Percentiles rank a stretch among this genome's conserved stretches.
phyloP scores from a whole-genome alignment of 2,329 filamentous ascomycete genomes.

The Aspergillus udagawae region DNA sequence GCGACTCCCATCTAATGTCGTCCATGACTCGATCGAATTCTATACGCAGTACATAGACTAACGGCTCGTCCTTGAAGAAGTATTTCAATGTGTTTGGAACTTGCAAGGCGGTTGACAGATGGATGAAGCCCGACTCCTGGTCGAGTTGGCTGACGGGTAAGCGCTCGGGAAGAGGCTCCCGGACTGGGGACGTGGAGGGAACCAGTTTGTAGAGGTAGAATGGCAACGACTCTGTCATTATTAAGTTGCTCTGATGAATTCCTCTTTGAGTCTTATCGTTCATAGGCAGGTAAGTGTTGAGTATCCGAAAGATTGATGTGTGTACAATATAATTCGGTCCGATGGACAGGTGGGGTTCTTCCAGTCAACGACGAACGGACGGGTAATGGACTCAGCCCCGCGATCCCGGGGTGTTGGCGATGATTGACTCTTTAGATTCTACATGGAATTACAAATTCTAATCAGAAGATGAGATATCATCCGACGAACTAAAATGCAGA shows the following conservation, averaged over 20 bases:
- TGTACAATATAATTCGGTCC: not conserved
- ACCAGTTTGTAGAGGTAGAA: constrained; percentile 38
- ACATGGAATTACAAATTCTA: not conserved
- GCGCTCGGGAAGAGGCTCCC: constrained; percentile 32
- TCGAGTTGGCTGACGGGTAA: constrained; percentile 37
- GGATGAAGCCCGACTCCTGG: constrained; percentile 33
- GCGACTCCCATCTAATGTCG: constrained; percentile 35
- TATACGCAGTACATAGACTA: constrained; percentile 37
- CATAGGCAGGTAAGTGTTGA: not conserved
- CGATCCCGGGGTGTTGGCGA: not conserved
- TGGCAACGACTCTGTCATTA: constrained; percentile 23
- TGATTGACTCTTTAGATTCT: not conserved
- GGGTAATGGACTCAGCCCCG: not conserved
- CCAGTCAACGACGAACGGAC: not conserved
- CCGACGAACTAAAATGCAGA: not conserved
- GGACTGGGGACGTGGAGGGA: constrained; percentile 31
- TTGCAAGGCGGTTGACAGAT: constrained; percentile 36
- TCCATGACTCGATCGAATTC: constrained; percentile 25
- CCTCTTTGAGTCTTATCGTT: not conserved
- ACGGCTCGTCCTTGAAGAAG: constrained; percentile 36
- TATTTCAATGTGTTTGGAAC: constrained; percentile 35
- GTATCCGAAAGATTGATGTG: not conserved
- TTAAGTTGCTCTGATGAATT: not conserved
- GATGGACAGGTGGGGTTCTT: not conserved
- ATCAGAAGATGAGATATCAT: not conserved